These are phyloP conservation scores for Nelumbo lutea DNA, from an alignment of 164 flowering plant species.

Conservation along the genomic window DNA sequence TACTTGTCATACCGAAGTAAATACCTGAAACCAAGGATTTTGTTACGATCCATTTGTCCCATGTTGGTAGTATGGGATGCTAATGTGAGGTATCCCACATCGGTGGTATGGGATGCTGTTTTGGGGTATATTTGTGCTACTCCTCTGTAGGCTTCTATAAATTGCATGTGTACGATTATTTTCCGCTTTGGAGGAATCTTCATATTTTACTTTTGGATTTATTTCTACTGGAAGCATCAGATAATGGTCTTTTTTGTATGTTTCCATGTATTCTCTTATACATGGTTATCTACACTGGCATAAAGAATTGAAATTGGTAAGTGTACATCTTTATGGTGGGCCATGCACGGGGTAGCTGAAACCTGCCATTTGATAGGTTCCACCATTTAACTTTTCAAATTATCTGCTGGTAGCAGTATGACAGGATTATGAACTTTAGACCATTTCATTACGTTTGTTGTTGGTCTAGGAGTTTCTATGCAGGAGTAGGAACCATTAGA, in stretches of 20 bases:
- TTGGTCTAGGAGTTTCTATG: background rate
- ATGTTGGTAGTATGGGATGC: too few species aligned
- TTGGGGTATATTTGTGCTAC: background rate
- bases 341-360: background rate
- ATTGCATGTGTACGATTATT: background rate
- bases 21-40: too few species aligned
- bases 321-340: background rate
- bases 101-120: too few species aligned
- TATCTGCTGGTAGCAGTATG: too few species aligned
- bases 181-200: background rate
- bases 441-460: background rate
- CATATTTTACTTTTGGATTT: background rate
- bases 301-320: too few species aligned
- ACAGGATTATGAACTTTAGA: too few species aligned
- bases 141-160: background rate
- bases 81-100: too few species aligned
- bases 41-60: too few species aligned
- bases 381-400: background rate
- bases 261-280: background rate
- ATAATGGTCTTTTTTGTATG: background rate
- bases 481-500: background rate
- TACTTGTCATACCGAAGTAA: too few species aligned
- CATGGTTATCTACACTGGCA: too few species aligned
- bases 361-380: background rate
- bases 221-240: background rate